Conservation (phyloP, 306 rosid genomes). For the Casuarina cunninghamiana region DNA sequence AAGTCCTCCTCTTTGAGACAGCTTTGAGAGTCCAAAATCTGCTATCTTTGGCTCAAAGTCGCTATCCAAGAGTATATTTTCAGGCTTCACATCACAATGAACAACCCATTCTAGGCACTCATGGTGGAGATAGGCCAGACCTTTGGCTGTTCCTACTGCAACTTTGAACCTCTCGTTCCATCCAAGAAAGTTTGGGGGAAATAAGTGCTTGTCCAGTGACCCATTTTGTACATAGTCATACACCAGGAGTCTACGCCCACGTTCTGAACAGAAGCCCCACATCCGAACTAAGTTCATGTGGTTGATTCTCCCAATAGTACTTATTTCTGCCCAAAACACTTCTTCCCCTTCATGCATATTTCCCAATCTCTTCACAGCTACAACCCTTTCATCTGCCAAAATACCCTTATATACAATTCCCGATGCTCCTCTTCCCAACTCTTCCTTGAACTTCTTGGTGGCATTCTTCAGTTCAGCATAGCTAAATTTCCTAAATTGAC, state of each 20-base stretch:
- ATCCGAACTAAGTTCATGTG: conserved; percentile 46
- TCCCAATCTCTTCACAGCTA: conserved; percentile 49
- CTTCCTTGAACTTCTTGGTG: background rate
- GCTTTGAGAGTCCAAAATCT: conserved; percentile 50
- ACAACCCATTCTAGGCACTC: conserved; percentile 51
- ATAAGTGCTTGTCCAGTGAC: conserved; percentile 38
- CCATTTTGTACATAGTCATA: conserved; percentile 38
- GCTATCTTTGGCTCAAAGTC: conserved; percentile 34
- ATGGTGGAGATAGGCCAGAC: conserved; percentile 47
- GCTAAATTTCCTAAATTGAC: background rate
- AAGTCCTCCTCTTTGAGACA: conserved; percentile 28
- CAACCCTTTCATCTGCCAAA: conserved; percentile 36
- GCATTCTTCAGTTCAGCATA: background rate
- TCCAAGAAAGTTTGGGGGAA: conserved; percentile 4
- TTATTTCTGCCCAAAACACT: conserved; percentile 50
- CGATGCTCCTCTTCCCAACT: background rate
- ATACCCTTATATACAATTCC: background rate
- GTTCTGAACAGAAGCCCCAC: conserved; percentile 42
- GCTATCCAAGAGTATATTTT: conserved; percentile 38
- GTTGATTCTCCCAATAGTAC: conserved; percentile 44
- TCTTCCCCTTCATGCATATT: conserved; percentile 43
- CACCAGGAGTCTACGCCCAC: conserved; percentile 39
- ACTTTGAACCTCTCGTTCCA: conserved; percentile 36
- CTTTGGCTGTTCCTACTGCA: conserved; percentile 49
- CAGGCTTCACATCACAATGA: conserved; percentile 47